Conservation (phyloP, 331 rosid species). For the Saraca asoca region DNA sequence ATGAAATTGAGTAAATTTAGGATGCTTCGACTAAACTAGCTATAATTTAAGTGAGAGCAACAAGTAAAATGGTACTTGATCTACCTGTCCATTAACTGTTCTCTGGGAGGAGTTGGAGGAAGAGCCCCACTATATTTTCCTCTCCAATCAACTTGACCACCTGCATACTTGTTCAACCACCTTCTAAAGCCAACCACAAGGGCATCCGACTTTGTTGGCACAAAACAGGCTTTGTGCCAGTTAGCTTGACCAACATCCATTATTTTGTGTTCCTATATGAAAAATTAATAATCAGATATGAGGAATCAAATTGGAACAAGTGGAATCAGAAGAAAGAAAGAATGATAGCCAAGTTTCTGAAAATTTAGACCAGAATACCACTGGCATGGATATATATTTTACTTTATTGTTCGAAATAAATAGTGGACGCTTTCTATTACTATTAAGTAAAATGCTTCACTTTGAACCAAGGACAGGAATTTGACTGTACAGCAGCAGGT, state of each 20-base stretch:
- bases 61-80: conserved; percentile 6
- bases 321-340: too few relatives aligned
- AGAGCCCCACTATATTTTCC: conserved; percentile 70
- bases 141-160: conserved; percentile 87
- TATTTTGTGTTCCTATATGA: conserved; percentile 63
- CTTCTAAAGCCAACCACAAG: conserved; percentile 73
- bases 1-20: not conserved
- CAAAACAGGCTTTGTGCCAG: conserved; percentile 86
- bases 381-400: not conserved
- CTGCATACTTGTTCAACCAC: conserved; percentile 78
- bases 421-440: not conserved
- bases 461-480: too few relatives aligned
- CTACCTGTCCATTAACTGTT: conserved; percentile 86
- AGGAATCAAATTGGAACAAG: not conserved
- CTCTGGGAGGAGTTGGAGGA: conserved; percentile 82
- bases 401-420: not conserved
- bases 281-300: conserved; percentile 28
- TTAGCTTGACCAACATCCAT: conserved; percentile 54
- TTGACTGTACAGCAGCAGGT: not conserved
- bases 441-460: not conserved
- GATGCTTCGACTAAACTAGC: not conserved
- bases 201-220: conserved; percentile 87
- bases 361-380: conserved; percentile 5
- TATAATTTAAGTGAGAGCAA: not conserved
- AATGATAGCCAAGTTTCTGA: conserved; percentile 3